Evolutionary conservation across 148 eudicot species (phyloP).

Genomic region (Gaultheria prostrata): DNA sequence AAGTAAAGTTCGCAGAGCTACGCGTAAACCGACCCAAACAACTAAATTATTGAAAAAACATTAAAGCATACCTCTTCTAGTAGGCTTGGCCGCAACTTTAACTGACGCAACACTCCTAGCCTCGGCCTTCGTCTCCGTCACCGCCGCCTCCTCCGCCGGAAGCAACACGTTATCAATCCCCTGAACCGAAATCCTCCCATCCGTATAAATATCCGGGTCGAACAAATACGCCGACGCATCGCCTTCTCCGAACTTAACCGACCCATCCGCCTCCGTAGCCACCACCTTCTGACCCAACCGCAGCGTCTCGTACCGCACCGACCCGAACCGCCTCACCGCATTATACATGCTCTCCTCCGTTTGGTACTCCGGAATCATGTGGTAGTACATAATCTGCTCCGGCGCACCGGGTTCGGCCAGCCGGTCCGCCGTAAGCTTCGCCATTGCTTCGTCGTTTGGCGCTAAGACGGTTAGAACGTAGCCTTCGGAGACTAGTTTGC

Average conservation of each 20-base stretch:
- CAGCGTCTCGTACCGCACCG: slow-evolving; percentile 71
- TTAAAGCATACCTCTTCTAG: slow-evolving; percentile 14
- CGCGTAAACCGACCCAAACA: too few relatives aligned
- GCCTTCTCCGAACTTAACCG: slow-evolving; percentile 77
- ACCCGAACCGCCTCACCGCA: slow-evolving; percentile 80
- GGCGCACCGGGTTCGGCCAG: slow-evolving; percentile 83
- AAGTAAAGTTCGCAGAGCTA: not conserved
- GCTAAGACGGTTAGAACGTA: slow-evolving; percentile 82
- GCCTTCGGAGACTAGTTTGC: slow-evolving; percentile 78
- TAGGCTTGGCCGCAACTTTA: slow-evolving; percentile 7
- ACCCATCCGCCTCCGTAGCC: slow-evolving; percentile 95
- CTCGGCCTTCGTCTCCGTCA: slow-evolving; percentile 18
- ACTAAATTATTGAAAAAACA: not conserved
- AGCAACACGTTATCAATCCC: slow-evolving; percentile 85
- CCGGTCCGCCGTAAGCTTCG: slow-evolving; percentile 62
- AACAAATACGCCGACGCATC: slow-evolving; percentile 81
- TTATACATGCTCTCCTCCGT: slow-evolving; percentile 98
- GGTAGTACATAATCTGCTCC: slow-evolving; percentile 86
- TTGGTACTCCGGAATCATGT: slow-evolving; percentile 85
- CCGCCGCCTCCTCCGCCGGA: slow-evolving; percentile 40
- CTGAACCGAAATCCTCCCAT: slow-evolving; percentile 92
- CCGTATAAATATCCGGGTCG: slow-evolving; percentile 91
- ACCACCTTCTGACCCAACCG: slow-evolving; percentile 68
- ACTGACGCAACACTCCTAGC: slow-evolving; percentile 43
- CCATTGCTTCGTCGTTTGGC: slow-evolving; percentile 94